Conservation (phyloP, 225 moss, liverwort and hornwort genomes). For the Sphagnum contortum region DNA sequence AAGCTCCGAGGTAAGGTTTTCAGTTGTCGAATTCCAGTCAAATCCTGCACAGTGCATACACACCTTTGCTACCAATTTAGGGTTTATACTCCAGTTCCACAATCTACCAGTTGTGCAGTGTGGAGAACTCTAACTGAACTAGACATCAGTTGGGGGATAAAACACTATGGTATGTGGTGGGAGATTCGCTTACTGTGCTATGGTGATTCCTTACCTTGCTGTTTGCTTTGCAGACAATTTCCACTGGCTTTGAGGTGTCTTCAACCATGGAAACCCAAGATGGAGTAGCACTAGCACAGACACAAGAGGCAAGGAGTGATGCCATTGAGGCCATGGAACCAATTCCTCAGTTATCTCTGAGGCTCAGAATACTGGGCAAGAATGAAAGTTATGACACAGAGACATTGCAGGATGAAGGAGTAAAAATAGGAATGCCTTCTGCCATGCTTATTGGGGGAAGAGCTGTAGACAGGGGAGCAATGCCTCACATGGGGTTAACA, state of each 20-base stretch:
- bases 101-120: too few species aligned
- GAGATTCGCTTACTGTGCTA: too few species aligned
- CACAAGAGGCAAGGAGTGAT: conserved; percentile 2
- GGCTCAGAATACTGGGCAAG: conserved; percentile 31
- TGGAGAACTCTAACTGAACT: too few species aligned
- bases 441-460: conserved; percentile 44
- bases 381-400: conserved; percentile 31
- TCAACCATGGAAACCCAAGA: not conserved
- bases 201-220: too few species aligned
- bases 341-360: conserved; percentile 27
- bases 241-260: conserved; percentile 15
- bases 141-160: too few species aligned
- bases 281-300: conserved; percentile 8
- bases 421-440: conserved; percentile 32
- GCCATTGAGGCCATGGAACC: conserved; percentile 18
- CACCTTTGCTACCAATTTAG: too few species aligned
- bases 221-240: conserved; percentile 11
- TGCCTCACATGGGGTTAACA: conserved; percentile 37
- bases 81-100: too few species aligned
- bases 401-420: conserved; percentile 29
- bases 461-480: conserved; percentile 32
- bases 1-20: too few species aligned
- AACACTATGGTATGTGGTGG: too few species aligned
- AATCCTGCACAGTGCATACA: too few species aligned
- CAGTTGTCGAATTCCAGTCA: too few species aligned